Conservation (phyloP, 2,329 filamentous ascomycete genomes). For the Macrophomina tecta region DNA sequence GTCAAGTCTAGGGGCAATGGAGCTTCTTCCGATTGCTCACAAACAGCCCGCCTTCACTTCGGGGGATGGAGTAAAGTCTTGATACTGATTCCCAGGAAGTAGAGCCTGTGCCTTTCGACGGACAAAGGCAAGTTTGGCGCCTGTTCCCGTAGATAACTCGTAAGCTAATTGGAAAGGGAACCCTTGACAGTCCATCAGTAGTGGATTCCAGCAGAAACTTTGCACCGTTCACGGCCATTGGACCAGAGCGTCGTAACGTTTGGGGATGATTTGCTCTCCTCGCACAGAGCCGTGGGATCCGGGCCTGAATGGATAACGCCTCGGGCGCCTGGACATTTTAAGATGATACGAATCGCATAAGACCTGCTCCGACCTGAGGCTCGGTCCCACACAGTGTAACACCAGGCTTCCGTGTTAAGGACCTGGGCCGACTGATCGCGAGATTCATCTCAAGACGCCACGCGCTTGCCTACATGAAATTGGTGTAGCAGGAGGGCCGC, state of each 20-base stretch:
- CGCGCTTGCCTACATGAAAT: neutral
- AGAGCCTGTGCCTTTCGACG: neutral
- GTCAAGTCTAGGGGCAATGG: neutral
- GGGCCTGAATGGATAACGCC: neutral
- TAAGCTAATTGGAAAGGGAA: neutral
- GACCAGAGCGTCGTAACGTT: neutral
- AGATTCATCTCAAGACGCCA: neutral
- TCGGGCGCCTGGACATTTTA: neutral
- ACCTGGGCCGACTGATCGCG: neutral
- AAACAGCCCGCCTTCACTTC: constrained; percentile 5
- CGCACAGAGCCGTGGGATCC: constrained; percentile 1
- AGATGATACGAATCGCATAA: constrained; percentile 14
- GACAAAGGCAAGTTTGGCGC: neutral
- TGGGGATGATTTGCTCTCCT: neutral
- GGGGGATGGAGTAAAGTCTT: neutral
- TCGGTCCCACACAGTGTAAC: constrained; percentile 1
- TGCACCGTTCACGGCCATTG: neutral
- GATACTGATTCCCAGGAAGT: neutral
- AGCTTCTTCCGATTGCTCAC: constrained; percentile 16
- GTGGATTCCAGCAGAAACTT: neutral
- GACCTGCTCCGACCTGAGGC: neutral
- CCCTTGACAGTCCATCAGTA: neutral
- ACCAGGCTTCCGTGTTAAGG: neutral
- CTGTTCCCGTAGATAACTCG: neutral
- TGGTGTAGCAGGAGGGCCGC: neutral